Evolutionary conservation across 768 basidiomycete genomes (phyloP), one percentile per base, ranked within the genome.

Genomic region (Tricholoma bakamatsutake): DNA sequence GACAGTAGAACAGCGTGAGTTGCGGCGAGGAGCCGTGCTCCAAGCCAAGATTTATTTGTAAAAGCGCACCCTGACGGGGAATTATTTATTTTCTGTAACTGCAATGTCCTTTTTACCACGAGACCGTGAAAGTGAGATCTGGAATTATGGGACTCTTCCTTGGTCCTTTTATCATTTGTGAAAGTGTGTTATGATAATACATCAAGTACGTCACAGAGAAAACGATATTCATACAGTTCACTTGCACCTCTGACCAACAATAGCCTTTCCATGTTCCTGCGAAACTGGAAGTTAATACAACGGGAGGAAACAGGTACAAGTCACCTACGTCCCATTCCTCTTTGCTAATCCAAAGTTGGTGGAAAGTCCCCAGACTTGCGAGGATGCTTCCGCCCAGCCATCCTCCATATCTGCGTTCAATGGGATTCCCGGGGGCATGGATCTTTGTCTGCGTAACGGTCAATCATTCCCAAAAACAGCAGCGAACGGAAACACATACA

Each of bases 301-400:
- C 11, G 30, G 21, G 54, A 46, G 45, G 51, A 15, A 40, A 27
- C 5, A 46, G 39, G 33, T 5, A 59, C 18, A 37, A 48, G 57
- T 54, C 47, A 68, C 83, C 42, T 57, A 90, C 92, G 81, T 90
- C 83, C 87, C 91, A 95, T 64, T 96, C 93, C 69, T 94, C 93
- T 64, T 78, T 83, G 70, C 91, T 93, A 65, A 96, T 93, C 93
- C 93, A 95, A 50, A 95, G 75, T 62, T 96, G 96, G 67, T 99
- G 97, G 80, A 98, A 99, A 13, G 95, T 98, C 21, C 97, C 97
- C 65, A 98, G 72, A 65, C 90, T 93, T 1, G 90, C 95, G 47
- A 98, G 76, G 63, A 98, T 96, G 61, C 90, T 93, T 28, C 96
- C 97, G 10, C 97, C 97, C 6, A 99, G 74, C 97, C 97, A 99